Conservation (phyloP, 805 yeast genomes). For the Teunomyces lycoperdinae region DNA sequence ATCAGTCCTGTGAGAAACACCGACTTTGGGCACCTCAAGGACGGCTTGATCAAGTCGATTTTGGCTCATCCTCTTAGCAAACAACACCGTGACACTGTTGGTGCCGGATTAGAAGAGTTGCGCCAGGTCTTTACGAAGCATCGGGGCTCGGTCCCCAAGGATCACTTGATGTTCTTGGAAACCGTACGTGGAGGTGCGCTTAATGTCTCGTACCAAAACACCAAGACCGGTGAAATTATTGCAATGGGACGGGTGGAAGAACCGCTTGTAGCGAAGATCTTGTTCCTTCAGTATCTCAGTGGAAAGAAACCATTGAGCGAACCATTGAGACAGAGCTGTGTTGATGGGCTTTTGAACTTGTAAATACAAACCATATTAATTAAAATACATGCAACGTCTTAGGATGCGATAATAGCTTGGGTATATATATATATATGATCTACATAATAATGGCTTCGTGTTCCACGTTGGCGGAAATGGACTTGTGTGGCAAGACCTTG, state of each 20-base stretch:
- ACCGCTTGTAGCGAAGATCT: constrained; percentile 61
- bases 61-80: constrained; percentile 64
- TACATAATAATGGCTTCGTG: constrained; percentile 98
- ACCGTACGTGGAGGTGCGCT: constrained; percentile 35
- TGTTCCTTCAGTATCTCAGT: constrained; percentile 73
- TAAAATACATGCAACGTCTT: constrained; percentile 1
- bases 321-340: constrained; percentile 45
- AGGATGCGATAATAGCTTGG: background rate
- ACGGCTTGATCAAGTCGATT: constrained; percentile 82
- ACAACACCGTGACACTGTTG: constrained; percentile 33
- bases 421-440: constrained; percentile 13
- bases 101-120: constrained; percentile 65
- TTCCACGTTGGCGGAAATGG: constrained; percentile 94
- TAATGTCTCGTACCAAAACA: constrained; percentile 24
- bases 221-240: constrained; percentile 23
- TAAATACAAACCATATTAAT: background rate
- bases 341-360: constrained; percentile 26
- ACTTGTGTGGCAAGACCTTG: constrained; percentile 97
- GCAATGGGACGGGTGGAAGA: constrained; percentile 59
- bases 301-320: constrained; percentile 66
- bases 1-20: constrained; percentile 88
- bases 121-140: constrained; percentile 55
- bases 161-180: constrained; percentile 63
- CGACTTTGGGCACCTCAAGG: constrained; percentile 84
- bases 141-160: constrained; percentile 72